These are phyloP conservation scores for Cladobotryum protrusum DNA, from an alignment of 2,329 filamentous ascomycete species.

Conservation along the genomic window DNA sequence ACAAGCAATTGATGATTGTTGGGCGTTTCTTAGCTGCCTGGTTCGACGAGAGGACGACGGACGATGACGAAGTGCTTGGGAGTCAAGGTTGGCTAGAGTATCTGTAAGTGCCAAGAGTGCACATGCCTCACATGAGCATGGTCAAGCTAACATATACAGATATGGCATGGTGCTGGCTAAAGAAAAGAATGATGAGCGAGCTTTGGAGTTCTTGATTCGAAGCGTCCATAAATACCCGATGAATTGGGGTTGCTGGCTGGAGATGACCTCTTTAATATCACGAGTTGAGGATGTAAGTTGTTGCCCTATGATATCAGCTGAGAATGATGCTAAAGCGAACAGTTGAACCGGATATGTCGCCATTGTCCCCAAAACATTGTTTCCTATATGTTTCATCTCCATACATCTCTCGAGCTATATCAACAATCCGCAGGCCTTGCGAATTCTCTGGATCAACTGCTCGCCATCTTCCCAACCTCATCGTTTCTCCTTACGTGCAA, in stretches of 20 bases:
- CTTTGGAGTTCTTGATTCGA: constrained; percentile 77
- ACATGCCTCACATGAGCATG: background rate
- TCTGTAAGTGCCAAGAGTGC: constrained; percentile 38
- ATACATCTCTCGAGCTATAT: constrained; percentile 87
- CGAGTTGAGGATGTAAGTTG: constrained; percentile 71
- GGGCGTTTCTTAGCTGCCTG: constrained; percentile 72
- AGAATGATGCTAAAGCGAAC: constrained; percentile 17
- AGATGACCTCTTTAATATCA: constrained; percentile 74
- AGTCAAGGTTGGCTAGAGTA: constrained; percentile 94
- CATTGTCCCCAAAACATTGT: constrained; percentile 85
- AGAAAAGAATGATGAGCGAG: constrained; percentile 81
- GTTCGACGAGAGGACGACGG: constrained; percentile 60
- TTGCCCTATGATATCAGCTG: background rate
- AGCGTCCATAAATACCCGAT: constrained; percentile 87
- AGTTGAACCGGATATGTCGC: constrained; percentile 66
- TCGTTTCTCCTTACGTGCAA: constrained; percentile 87
- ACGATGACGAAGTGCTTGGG: constrained; percentile 52
- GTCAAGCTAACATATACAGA: constrained; percentile 25
- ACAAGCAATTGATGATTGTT: constrained; percentile 76
- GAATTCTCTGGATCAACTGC: constrained; percentile 67
- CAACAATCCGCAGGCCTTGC: constrained; percentile 73
- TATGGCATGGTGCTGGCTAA: constrained; percentile 89
- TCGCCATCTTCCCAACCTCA: constrained; percentile 78
- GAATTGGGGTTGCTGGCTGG: constrained; percentile 97
- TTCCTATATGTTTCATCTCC: constrained; percentile 87